phyloP scores from a whole-genome alignment of 2,329 filamentous ascomycete species.

The Aspergillus transmontanensis region DNA sequence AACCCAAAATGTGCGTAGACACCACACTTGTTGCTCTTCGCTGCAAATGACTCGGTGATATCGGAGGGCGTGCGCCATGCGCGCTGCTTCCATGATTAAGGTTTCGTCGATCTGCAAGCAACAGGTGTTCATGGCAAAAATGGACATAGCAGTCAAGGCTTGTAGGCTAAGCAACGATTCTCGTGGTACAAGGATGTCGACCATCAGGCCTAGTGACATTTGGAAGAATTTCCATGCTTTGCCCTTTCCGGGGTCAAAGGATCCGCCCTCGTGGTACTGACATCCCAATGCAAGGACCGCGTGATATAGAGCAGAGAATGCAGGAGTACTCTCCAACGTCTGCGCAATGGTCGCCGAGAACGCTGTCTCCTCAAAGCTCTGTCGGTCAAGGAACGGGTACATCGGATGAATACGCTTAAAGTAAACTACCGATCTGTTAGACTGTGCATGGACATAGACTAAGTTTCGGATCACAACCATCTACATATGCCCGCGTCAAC shows the following conservation, averaged over 20 bases:
- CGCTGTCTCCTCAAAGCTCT: conserved; percentile 36
- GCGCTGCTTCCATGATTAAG: not conserved
- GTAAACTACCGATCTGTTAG: conserved; percentile 31
- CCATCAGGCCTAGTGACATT: not conserved
- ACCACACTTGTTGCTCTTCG: not conserved
- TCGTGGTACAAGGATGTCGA: not conserved
- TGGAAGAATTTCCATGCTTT: conserved; percentile 6
- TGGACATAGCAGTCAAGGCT: not conserved
- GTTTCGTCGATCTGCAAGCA: conserved; percentile 1
- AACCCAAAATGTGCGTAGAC: conserved; percentile 42
- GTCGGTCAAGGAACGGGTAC: conserved; percentile 45
- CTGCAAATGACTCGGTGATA: not conserved
- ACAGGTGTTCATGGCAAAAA: not conserved
- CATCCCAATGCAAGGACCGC: conserved; percentile 40
- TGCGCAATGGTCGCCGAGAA: conserved; percentile 52
- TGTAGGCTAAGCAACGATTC: not conserved
- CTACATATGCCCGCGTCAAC: not conserved
- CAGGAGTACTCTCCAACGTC: conserved; percentile 55
- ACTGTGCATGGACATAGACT: too few relatives aligned
- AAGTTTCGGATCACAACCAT: not conserved
- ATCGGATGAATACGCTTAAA: conserved; percentile 43
- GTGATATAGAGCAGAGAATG: conserved; percentile 45
- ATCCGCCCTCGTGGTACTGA: conserved; percentile 27
- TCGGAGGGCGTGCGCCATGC: not conserved
- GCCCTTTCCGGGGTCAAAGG: not conserved